Evolutionary conservation across 805 yeast species (phyloP).

Genomic region (Ogataea corticis): DNA sequence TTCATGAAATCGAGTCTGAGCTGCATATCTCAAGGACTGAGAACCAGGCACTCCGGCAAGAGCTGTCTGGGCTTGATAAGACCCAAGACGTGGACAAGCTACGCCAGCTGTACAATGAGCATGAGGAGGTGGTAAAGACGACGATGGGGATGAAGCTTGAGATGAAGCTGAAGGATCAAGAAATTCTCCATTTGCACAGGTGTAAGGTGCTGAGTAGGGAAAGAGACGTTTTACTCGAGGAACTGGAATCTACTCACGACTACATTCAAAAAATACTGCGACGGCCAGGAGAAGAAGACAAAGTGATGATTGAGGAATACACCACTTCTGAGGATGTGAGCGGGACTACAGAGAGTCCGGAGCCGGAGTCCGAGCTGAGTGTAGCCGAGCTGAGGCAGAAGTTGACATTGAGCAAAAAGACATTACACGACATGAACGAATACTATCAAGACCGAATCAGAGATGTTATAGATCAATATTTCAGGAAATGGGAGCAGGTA

Average conservation of each 20-base stretch:
- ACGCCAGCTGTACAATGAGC: slow-evolving; percentile 5
- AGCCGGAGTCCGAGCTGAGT: neutral
- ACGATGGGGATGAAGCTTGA: too few species aligned
- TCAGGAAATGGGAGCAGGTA: slow-evolving; percentile 5
- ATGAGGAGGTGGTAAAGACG: neutral
- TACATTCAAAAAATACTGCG: slow-evolving; percentile 8
- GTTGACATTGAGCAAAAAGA: slow-evolving; percentile 4
- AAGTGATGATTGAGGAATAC: neutral
- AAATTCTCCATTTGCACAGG: slow-evolving; percentile 2
- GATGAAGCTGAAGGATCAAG: slow-evolving; percentile 5
- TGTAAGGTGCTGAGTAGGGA: slow-evolving; percentile 12
- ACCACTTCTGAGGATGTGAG: neutral
- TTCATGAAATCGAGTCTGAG: slow-evolving; percentile 12
- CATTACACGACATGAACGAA: slow-evolving; percentile 12
- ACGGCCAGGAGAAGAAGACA: neutral
- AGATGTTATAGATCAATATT: slow-evolving; percentile 10
- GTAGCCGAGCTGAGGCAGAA: neutral
- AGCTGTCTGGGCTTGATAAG: neutral
- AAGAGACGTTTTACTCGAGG: slow-evolving; percentile 14
- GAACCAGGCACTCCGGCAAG: neutral
- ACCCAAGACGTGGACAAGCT: slow-evolving; percentile 2
- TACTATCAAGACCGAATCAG: slow-evolving; percentile 11
- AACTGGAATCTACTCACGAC: slow-evolving; percentile 16
- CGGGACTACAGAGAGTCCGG: neutral
- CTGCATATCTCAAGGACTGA: slow-evolving; percentile 1